Conservation (phyloP, 2,329 filamentous ascomycete species). For the Fusarium devonianum region DNA sequence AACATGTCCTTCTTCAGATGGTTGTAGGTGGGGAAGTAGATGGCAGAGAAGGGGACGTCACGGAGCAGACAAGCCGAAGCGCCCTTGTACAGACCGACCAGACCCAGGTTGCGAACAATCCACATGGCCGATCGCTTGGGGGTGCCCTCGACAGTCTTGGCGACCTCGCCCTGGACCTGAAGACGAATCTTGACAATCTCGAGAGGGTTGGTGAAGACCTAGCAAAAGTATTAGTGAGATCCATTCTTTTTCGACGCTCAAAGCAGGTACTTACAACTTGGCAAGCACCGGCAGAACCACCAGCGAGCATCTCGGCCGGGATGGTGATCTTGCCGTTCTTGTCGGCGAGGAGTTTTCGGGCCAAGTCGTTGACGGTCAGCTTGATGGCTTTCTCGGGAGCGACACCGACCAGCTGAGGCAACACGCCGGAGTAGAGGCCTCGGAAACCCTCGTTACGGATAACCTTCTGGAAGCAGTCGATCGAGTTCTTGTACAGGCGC, state of each 20-base stretch:
- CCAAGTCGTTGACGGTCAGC: constrained; percentile 95
- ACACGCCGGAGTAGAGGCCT: constrained; percentile 91
- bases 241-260: no score
- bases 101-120: constrained; percentile 95
- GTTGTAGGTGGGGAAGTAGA: constrained; percentile 97
- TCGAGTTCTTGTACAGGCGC: constrained; percentile 92
- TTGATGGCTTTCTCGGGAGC: constrained; percentile 99
- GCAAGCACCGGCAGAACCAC: constrained; percentile 88
- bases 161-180: constrained; percentile 94
- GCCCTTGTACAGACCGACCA: constrained; percentile 95
- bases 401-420: constrained; percentile 95
- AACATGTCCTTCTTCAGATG: constrained; percentile 95
- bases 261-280: constrained; percentile 82
- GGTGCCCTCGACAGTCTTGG: constrained; percentile 82
- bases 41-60: constrained; percentile 96
- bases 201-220: constrained; percentile 97
- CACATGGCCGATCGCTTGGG: constrained; percentile 94
- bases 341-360: constrained; percentile 77
- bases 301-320: constrained; percentile 80
- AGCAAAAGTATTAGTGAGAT: constrained; percentile 5
- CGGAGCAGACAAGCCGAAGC: constrained; percentile 92
- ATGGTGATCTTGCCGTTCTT: constrained; percentile 77
- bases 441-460: constrained; percentile 88
- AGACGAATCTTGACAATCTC: constrained; percentile 99
- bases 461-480: constrained; percentile 95